These are phyloP conservation scores for Cetraspora pellucida DNA, from an alignment of 192 early-diverging fungal species.

Conservation along the genomic window DNA sequence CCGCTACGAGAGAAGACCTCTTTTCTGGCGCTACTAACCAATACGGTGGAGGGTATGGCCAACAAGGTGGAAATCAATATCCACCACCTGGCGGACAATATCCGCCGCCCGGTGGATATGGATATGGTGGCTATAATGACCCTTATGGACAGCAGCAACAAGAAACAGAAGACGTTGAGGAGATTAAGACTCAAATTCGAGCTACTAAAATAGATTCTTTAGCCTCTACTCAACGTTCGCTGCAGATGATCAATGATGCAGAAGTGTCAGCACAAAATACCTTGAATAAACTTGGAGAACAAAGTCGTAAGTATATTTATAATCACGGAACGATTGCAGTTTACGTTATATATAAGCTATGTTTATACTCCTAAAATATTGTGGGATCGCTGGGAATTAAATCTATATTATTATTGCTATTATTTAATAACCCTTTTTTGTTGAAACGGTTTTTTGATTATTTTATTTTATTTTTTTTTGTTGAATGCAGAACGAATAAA, in stretches of 20 bases:
- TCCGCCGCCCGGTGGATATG: background rate
- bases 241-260: slow-evolving; percentile 63
- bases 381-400: background rate
- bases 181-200: slow-evolving; percentile 64
- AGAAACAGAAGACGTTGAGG: slow-evolving; percentile 63
- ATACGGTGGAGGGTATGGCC: background rate
- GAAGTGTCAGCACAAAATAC: slow-evolving; percentile 62
- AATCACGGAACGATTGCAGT: too few relatives aligned
- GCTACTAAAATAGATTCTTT: slow-evolving; percentile 68
- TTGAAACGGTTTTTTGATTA: background rate
- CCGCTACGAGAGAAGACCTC: slow-evolving; percentile 9
- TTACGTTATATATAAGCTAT: background rate
- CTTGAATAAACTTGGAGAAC: slow-evolving; percentile 67
- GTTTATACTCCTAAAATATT: background rate
- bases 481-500: slow-evolving; percentile 40
- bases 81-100: slow-evolving; percentile 8
- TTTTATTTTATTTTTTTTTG: too few relatives aligned
- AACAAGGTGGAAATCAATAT: background rate
- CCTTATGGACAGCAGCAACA: slow-evolving; percentile 35
- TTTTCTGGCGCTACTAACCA: slow-evolving; percentile 10
- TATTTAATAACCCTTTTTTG: background rate
- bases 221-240: slow-evolving; percentile 65
- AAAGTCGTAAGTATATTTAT: slow-evolving; percentile 49
- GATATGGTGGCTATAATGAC: slow-evolving; percentile 15
- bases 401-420: background rate